Evolutionary conservation across 306 rosid species (phyloP).

Genomic region (Corylus americana): DNA sequence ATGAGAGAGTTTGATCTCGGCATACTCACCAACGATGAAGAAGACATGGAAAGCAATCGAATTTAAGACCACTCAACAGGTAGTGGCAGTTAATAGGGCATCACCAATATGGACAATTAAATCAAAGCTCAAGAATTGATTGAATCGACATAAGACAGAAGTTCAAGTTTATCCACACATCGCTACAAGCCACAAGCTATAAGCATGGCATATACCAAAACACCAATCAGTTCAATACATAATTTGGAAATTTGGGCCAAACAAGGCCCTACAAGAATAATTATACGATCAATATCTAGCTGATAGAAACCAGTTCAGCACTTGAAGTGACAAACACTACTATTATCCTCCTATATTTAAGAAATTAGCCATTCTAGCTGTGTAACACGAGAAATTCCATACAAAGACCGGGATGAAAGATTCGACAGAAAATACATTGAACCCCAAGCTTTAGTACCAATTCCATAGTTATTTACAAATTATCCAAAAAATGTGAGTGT

Average conservation of each 20-base stretch:
- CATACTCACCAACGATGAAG: too few species aligned
- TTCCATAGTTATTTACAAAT: not conserved
- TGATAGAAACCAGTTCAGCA: not conserved
- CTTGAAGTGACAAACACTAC: not conserved
- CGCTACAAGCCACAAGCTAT: not conserved
- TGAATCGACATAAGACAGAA: not conserved
- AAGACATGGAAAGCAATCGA: not conserved
- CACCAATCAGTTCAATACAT: not conserved
- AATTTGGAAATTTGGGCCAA: not conserved
- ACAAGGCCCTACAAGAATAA: not conserved
- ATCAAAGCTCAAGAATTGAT: not conserved
- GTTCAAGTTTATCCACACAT: not conserved
- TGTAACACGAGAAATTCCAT: not conserved
- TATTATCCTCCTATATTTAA: not conserved
- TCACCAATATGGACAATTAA: not conserved
- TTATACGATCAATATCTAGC: not conserved
- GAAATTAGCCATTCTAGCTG: not conserved
- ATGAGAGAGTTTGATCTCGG: too few species aligned
- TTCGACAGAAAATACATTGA: not conserved
- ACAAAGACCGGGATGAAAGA: not conserved
- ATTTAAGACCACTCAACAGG: not conserved
- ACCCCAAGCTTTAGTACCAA: not conserved
- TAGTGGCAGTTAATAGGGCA: not conserved
- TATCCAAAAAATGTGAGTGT: not conserved
- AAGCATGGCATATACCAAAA: not conserved